Conservation (phyloP, 768 basidiomycete genomes). For the Boletus speciosus region DNA sequence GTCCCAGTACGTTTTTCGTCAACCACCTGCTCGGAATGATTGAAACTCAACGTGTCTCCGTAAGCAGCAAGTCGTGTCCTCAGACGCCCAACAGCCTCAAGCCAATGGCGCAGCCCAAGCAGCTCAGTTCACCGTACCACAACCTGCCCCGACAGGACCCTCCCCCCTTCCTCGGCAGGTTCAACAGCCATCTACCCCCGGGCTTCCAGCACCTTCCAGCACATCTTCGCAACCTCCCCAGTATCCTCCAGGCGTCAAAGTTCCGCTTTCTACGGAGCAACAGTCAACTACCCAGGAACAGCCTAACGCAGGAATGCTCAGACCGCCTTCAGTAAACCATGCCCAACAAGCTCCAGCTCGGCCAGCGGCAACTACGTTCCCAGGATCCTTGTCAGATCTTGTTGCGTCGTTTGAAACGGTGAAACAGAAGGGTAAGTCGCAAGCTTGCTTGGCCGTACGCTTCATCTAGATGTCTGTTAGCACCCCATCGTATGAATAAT, state of each 20-base stretch:
- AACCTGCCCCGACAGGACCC: slow-evolving; percentile 37
- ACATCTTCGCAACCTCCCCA: slow-evolving; percentile 40
- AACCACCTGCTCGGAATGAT: slow-evolving; percentile 10
- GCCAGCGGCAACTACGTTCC: slow-evolving; percentile 53
- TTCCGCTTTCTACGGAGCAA: slow-evolving; percentile 43
- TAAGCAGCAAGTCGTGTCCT: slow-evolving; percentile 36
- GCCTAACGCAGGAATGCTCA: slow-evolving; percentile 40
- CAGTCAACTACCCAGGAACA: slow-evolving; percentile 30
- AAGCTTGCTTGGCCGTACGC: not conserved
- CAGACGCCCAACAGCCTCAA: slow-evolving; percentile 39
- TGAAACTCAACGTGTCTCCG: slow-evolving; percentile 15
- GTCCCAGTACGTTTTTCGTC: slow-evolving; percentile 36
- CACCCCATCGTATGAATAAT: slow-evolving; percentile 82
- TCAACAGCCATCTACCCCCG: slow-evolving; percentile 36
- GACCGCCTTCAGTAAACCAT: slow-evolving; percentile 52
- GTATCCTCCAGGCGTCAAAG: slow-evolving; percentile 70
- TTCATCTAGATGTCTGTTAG: slow-evolving; percentile 31
- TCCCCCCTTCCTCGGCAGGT: slow-evolving; percentile 51
- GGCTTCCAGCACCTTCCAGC: slow-evolving; percentile 7
- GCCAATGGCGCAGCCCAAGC: slow-evolving; percentile 32
- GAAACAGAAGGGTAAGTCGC: slow-evolving; percentile 85
- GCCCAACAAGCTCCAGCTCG: slow-evolving; percentile 42
- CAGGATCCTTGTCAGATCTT: slow-evolving; percentile 85
- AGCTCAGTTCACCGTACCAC: slow-evolving; percentile 27
- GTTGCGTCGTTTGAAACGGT: slow-evolving; percentile 94